Evolutionary conservation across 331 rosid genomes (phyloP), one percentile per base, ranked within the genome.

Genomic region (Malus hybrid): DNA sequence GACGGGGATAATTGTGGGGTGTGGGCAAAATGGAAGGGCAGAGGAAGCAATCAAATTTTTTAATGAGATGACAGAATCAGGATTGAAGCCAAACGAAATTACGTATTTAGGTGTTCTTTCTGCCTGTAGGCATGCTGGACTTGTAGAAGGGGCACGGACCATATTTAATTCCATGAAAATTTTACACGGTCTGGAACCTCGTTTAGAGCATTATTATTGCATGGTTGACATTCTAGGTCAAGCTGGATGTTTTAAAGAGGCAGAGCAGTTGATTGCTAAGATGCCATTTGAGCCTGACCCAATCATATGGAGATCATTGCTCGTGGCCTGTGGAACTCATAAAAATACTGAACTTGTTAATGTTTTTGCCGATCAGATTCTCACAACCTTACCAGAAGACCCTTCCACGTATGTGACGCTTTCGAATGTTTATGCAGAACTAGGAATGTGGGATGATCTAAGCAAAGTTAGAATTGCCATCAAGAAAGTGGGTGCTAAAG

Each of bases 1-100:
- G 97, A 93, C 97, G 0, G 93, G 93, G 81, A 88, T 91, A 73
- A 93, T 93, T 78, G 93, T 91, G 65, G 98, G 98, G 63, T 91
- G 97, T 76, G 98, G 91, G 68, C 92, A 91, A 82, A 93, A 93
- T 82, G 98, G 98, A 83, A 88, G 85, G 79, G 87, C 93, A 5
- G 75, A 67, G 6, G 89, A 87, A 78, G 98, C 96, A 67, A 83
- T 89, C 55, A 77, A 22, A n/a, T 77, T 87, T 73, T 81, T 89
- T 69, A 77, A 78, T 68, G 73, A 82, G 88, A 93, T 93, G 98
- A 82, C 76, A 75, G 85, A 82, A 67, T 84, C 85, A 10, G 97
- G 87, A 68, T 33, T 86, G 65, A 82, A 82, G 81, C 97, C 97
- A 11, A 93, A 93, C 20, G 88, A 86, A 87, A 73, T 93, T 78